Evolutionary conservation across 805 yeast species (phyloP).

Genomic region (Pichia scutulata): DNA sequence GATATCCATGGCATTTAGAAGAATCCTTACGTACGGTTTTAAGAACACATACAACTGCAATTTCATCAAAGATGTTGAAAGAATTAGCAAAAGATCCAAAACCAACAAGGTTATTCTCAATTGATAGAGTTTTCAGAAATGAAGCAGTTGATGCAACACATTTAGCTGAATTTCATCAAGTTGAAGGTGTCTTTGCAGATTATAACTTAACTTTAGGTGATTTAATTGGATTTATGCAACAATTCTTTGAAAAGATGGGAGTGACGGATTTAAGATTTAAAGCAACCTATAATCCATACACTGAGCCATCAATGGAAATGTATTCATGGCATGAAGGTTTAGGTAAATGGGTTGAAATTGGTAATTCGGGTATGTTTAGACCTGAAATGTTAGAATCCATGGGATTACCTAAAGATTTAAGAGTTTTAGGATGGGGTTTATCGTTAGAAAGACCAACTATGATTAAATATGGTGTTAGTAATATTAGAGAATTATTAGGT

Average conservation of each 20-base stretch:
- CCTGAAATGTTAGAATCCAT: constrained; percentile 98
- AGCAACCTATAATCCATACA: constrained; percentile 98
- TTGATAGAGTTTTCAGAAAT: constrained; percentile 97
- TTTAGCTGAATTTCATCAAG: constrained; percentile 98
- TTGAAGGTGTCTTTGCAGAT: constrained; percentile 98
- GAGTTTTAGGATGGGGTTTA: constrained; percentile 97
- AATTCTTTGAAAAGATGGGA: constrained; percentile 95
- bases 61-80: constrained; percentile 82
- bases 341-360: constrained; percentile 97
- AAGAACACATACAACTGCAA: constrained; percentile 97
- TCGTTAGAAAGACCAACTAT: constrained; percentile 97
- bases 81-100: constrained; percentile 79
- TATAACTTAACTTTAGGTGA: constrained; percentile 92
- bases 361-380: constrained; percentile 99
- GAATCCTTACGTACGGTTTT: constrained; percentile 88
- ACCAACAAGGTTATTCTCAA: constrained; percentile 88
- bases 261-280: constrained; percentile 92
- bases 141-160: constrained; percentile 99
- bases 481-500: constrained; percentile 93
- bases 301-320: constrained; percentile 97
- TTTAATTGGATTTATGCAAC: constrained; percentile 96
- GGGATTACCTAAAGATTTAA: constrained; percentile 92
- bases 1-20: constrained; percentile 93
- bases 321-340: constrained; percentile 94
- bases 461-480: constrained; percentile 94